Evolutionary conservation across 108 stramenopile species (phyloP).

Genomic region (Nitzschia sp.): DNA sequence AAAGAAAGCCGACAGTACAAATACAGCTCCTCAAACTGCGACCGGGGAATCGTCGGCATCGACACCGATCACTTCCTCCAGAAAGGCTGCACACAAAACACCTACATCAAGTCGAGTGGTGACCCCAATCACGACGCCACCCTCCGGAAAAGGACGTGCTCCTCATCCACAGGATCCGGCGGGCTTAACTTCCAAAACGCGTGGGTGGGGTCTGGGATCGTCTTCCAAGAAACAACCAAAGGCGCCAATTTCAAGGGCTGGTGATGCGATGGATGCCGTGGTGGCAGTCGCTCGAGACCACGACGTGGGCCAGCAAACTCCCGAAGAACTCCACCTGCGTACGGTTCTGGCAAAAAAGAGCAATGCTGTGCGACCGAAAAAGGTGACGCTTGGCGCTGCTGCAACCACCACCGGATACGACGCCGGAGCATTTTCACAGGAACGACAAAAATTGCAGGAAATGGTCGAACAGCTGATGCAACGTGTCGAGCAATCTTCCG

Average conservation of each 20-base stretch:
- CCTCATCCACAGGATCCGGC: too few species aligned
- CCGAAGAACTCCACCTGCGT: constrained; percentile 3
- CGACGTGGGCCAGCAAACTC: background rate
- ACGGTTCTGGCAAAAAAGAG: background rate
- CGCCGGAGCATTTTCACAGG: too few species aligned
- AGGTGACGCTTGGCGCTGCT: background rate
- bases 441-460: constrained; percentile 4
- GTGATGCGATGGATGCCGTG: background rate
- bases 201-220: too few species aligned
- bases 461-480: constrained; percentile 9
- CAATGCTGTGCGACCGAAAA: background rate
- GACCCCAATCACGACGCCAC: background rate
- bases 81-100: too few species aligned
- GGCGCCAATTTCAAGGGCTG: too few species aligned
- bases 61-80: background rate
- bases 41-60: background rate
- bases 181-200: too few species aligned
- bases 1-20: too few species aligned
- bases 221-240: too few species aligned
- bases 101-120: too few species aligned
- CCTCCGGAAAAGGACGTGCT: too few species aligned
- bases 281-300: constrained; percentile 6
- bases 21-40: background rate
- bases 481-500: background rate
- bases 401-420: background rate